Evolutionary conservation across 768 basidiomycete species (phyloP).

Genomic region (Podaxis pistillaris): DNA sequence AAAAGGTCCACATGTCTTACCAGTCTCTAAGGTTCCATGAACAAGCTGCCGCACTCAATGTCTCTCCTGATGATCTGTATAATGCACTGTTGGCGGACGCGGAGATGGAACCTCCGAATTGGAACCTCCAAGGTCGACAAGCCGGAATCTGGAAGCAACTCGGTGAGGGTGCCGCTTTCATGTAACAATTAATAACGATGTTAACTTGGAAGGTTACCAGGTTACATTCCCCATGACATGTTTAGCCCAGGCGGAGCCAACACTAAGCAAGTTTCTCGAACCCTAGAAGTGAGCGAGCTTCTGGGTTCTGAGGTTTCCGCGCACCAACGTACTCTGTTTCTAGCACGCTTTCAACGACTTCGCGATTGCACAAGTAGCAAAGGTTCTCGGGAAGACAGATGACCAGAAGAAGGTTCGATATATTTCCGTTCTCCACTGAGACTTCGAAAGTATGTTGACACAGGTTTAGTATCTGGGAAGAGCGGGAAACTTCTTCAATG

Average conservation of each 20-base stretch:
- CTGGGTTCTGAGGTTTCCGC: not conserved
- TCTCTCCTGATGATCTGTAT: slow-evolving; percentile 51
- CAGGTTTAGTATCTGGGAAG: slow-evolving; percentile 46
- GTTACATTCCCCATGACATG: slow-evolving; percentile 40
- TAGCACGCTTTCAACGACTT: slow-evolving; percentile 68
- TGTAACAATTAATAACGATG: not conserved
- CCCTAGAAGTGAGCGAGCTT: slow-evolving; percentile 45
- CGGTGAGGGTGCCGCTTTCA: slow-evolving; percentile 26
- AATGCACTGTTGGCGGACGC: slow-evolving; percentile 58
- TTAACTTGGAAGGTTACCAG: slow-evolving; percentile 19
- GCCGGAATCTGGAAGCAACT: slow-evolving; percentile 54
- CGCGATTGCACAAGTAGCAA: slow-evolving; percentile 62
- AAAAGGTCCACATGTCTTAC: not conserved
- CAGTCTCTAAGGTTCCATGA: slow-evolving; percentile 41
- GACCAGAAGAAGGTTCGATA: slow-evolving; percentile 51
- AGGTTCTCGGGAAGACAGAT: slow-evolving; percentile 43
- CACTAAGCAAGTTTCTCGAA: slow-evolving; percentile 61
- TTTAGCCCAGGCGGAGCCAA: slow-evolving; percentile 50
- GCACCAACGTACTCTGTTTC: not conserved
- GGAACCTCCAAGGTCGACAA: slow-evolving; percentile 64
- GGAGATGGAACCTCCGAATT: slow-evolving; percentile 54
- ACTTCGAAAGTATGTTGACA: not conserved
- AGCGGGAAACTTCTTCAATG: slow-evolving; percentile 55
- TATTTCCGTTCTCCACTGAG: not conserved
- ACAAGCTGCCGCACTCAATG: slow-evolving; percentile 44